Percentiles rank a stretch among this genome's conserved stretches.
These are phyloP conservation scores for Trametes cingulata DNA, from an alignment of 768 basidiomycete genomes.

Conservation along the genomic window DNA sequence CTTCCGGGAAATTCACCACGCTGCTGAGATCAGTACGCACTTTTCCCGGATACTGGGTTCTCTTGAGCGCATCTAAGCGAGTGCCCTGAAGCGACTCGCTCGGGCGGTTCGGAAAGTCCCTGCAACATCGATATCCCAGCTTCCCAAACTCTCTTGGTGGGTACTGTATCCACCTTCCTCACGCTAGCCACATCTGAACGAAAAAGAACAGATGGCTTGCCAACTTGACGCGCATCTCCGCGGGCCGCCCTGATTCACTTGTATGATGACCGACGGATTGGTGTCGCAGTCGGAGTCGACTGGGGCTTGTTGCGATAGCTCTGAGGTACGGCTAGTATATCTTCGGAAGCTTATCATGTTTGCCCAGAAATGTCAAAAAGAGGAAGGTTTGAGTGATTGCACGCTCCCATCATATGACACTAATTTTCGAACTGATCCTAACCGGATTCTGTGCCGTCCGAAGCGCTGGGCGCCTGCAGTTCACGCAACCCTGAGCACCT, in stretches of 20 bases:
- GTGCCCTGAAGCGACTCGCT: too few species aligned
- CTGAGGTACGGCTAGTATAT: constrained; percentile 14
- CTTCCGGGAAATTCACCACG: not conserved
- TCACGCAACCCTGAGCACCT: constrained; percentile 19
- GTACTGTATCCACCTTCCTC: not conserved
- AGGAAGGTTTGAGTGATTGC: constrained; percentile 9
- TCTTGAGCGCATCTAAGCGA: constrained; percentile 1
- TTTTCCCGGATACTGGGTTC: constrained; percentile 7
- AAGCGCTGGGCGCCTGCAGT: constrained; percentile 2
- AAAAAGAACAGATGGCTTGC: not conserved
- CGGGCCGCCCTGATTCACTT: constrained; percentile 11
- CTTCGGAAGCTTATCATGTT: constrained; percentile 8
- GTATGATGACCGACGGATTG: constrained; percentile 5
- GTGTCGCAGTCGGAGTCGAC: not conserved
- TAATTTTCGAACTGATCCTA: constrained; percentile 11
- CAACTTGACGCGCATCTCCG: not conserved
- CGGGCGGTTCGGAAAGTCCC: not conserved
- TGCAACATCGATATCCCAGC: not conserved
- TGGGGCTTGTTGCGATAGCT: not conserved
- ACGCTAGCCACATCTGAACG: not conserved
- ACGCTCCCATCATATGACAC: constrained; percentile 11
- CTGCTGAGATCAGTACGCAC: not conserved
- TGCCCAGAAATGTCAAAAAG: constrained; percentile 2
- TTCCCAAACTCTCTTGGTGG: not conserved
- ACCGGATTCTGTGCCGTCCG: constrained; percentile 7